Evolutionary conservation across 176 grass and related monocot genomes (phyloP), one percentile per base, ranked within the genome.

Genomic region (Carex cristatella): DNA sequence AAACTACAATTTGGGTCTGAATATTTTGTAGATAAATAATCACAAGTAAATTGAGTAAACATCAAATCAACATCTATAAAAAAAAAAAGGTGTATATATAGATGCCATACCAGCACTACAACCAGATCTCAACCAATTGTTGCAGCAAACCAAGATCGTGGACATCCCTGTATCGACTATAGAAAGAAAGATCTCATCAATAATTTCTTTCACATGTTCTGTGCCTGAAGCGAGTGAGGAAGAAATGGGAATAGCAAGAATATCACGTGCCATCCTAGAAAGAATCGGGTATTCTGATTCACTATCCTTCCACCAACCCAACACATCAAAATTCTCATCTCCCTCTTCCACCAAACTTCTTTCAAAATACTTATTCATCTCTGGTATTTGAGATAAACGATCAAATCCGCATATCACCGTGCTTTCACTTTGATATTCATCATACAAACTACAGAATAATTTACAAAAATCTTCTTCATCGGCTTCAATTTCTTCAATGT

Each of bases 211-310:
- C 28, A 23, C 23, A 23, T 0, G 23, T 23, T 23, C 53, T 3
- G 28, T 10, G 13, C 30, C 30, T 35, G 78, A 33, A 58, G 8
- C 0, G 10, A 62, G 7, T 0, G 32, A 16, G 15, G 78, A 80
- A 19, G 55, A 80, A 61, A 80, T 32, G 3, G 78, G 55, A 37
- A 80, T 80, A 40, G 78, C 78, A 80, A 80, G 78, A 80, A 80
- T 61, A n/a, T 80, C 78, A n/a, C 55, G 78, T 37, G 78, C 78
- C 78, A 80, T 80, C 13, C 1, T 80, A 3, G 78, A 80, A 80
- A 80, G 78, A 80, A 80, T 10, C 2, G 28, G 78, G 12, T 80
- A 80, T 60, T 62, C 7, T 11, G 12, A 33, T 80, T 80, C 18
- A 60, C 12, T 80, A n/a, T 10, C 0, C 5, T 80, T 80, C 78